Percentiles rank a stretch among this genome's conserved stretches.
Conservation (phyloP, 1,284 basidiomycete genomes). For the Apiotrichum mycotoxinovorans region DNA sequence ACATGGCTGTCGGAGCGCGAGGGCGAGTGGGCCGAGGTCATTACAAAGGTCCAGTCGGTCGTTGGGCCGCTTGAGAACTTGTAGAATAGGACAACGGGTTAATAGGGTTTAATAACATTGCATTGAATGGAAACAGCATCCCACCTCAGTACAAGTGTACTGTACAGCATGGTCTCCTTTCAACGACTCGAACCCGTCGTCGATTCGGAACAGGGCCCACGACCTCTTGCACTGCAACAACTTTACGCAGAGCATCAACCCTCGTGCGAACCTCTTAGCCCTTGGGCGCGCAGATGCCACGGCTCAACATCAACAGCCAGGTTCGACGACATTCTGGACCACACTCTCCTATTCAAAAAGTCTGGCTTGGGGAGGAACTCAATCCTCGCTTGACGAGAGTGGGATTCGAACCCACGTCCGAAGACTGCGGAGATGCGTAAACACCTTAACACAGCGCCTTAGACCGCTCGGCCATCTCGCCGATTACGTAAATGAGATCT, state of each 20-base stretch:
- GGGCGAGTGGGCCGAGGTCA: slow-evolving; percentile 92
- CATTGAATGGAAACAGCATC: not conserved
- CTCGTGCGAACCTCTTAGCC: no score
- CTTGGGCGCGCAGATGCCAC: not conserved
- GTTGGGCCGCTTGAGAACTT: slow-evolving; percentile 30
- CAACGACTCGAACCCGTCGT: no score
- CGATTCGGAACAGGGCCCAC: no score
- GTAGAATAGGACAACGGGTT: slow-evolving; percentile 1
- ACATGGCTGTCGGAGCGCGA: slow-evolving; percentile 84
- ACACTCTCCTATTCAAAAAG: no score
- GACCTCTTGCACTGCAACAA: no score
- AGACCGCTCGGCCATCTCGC: slow-evolving; percentile 24
- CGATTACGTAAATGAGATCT: not conserved
- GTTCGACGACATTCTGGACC: no score
- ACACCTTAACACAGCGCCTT: slow-evolving; percentile 25
- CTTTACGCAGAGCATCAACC: no score
- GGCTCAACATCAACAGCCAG: not conserved
- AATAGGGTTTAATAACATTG: not conserved
- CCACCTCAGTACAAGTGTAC: not conserved
- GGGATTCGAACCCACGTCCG: slow-evolving; percentile 48
- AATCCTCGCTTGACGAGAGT: slow-evolving; percentile 23
- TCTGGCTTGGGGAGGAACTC: slow-evolving; percentile 8
- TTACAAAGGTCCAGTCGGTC: slow-evolving; percentile 64
- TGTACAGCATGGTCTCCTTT: no score
- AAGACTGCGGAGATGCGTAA: slow-evolving; percentile 26